Percentiles rank a stretch among this genome's conserved stretches.
Conservation (phyloP, 108 stramenopile species). For the Epithemia pelagica region DNA sequence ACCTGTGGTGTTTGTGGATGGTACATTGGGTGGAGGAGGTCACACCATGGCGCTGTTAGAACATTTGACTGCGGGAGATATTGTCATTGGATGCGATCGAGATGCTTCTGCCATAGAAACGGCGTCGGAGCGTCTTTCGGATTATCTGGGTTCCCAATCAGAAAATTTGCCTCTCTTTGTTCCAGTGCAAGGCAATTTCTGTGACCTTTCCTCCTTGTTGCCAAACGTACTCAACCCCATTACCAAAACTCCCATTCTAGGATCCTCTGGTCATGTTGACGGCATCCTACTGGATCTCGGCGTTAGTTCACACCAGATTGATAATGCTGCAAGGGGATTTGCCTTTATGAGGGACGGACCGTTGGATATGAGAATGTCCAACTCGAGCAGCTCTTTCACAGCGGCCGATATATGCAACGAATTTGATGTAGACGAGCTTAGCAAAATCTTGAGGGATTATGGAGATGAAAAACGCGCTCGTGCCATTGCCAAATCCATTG, state of each 20-base stretch:
- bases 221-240: conserved; percentile 34
- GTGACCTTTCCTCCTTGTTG: conserved; percentile 39
- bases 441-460: conserved; percentile 60
- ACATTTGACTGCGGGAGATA: conserved; percentile 50
- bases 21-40: conserved; percentile 84
- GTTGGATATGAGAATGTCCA: conserved; percentile 92
- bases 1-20: conserved; percentile 73
- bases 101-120: conserved; percentile 63
- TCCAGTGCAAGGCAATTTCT: conserved; percentile 61
- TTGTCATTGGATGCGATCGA: conserved; percentile 79
- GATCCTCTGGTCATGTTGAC: conserved; percentile 32
- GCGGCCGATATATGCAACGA: conserved; percentile 88
- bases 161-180: conserved; percentile 40
- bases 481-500: conserved; percentile 68
- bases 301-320: conserved; percentile 90
- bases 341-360: conserved; percentile 88
- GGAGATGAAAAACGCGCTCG: conserved; percentile 81
- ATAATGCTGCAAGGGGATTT: conserved; percentile 86
- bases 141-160: conserved; percentile 40
- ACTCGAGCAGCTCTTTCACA: conserved; percentile 28
- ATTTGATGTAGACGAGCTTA: conserved; percentile 66
- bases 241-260: conserved; percentile 21
- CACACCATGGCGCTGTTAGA: conserved; percentile 69
- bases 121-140: conserved; percentile 51
- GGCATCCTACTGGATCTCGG: conserved; percentile 93